Percentiles rank a stretch among this genome's conserved stretches.
Evolutionary conservation across 2,329 filamentous ascomycete genomes (phyloP).

Genomic region (Scedosporium dehoogii): DNA sequence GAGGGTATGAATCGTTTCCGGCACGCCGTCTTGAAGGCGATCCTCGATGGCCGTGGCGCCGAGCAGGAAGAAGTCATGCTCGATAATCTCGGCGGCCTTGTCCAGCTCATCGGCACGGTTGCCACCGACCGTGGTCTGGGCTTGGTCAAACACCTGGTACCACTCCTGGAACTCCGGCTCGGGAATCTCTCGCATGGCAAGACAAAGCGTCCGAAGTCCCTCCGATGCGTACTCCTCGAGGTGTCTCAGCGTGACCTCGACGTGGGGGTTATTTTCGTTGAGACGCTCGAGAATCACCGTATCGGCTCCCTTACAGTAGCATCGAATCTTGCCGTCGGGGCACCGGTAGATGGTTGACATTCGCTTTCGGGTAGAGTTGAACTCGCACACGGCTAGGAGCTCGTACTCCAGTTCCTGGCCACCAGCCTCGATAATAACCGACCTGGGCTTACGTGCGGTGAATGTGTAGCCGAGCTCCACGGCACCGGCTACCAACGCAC

Average conservation of each 20-base stretch:
- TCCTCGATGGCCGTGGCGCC: constrained; percentile 97
- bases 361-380: constrained; percentile 81
- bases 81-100: constrained; percentile 92
- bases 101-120: constrained; percentile 91
- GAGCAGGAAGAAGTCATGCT: constrained; percentile 81
- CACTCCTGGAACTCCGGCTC: constrained; percentile 86
- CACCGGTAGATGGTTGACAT: constrained; percentile 98
- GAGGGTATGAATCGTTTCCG: constrained; percentile 93
- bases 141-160: constrained; percentile 77
- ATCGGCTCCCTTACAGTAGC: constrained; percentile 94
- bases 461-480: constrained; percentile 81
- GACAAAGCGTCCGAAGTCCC: constrained; percentile 84
- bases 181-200: constrained; percentile 87
- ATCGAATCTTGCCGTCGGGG: constrained; percentile 86
- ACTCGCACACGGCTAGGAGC: constrained; percentile 92
- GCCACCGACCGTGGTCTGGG: constrained; percentile 80
- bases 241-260: constrained; percentile 84
- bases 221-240: constrained; percentile 98
- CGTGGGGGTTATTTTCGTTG: constrained; percentile 70
- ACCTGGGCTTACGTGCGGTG: constrained; percentile 76
- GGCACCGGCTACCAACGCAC: constrained; percentile 90
- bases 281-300: constrained; percentile 94
- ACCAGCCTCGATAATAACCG: constrained; percentile 72
- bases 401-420: constrained; percentile 75
- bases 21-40: constrained; percentile 90